Conservation (phyloP, 1,139 yeast genomes). For the Schizosaccharomyces versatilis region DNA sequence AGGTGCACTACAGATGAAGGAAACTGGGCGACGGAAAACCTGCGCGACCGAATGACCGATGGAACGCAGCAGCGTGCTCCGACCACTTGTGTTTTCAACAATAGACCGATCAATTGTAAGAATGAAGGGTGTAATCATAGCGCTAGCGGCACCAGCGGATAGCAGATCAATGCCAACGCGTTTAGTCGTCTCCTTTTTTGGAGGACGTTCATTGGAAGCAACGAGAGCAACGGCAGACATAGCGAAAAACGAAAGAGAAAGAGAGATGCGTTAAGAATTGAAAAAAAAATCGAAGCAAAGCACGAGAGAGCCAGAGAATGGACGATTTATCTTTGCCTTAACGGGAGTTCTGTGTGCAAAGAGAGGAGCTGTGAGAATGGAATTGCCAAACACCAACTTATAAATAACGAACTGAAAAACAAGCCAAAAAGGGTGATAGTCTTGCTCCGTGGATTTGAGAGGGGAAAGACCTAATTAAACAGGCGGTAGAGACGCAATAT, state of each 20-base stretch:
- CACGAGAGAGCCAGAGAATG: neutral
- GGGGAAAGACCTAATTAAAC: too few relatives aligned
- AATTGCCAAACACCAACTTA: too few relatives aligned
- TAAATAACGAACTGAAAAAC: too few relatives aligned
- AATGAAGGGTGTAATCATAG: slow-evolving; percentile 7
- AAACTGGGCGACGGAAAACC: neutral
- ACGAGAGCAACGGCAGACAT: too few relatives aligned
- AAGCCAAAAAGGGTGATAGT: too few relatives aligned
- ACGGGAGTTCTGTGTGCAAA: neutral
- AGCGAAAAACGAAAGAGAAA: neutral
- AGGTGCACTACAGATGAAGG: slow-evolving; percentile 4
- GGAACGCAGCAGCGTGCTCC: slow-evolving; percentile 2
- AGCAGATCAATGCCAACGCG: slow-evolving; percentile 6
- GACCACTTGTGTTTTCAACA: slow-evolving; percentile 9
- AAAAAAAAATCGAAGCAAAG: neutral
- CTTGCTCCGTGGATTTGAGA: too few relatives aligned
- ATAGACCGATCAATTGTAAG: slow-evolving; percentile 8
- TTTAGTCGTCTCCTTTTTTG: neutral
- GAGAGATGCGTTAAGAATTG: neutral
- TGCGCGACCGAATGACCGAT: neutral
- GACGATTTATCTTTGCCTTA: neutral
- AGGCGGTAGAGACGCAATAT: too few relatives aligned
- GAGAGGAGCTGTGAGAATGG: too few relatives aligned
- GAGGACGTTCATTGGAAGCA: too few relatives aligned
- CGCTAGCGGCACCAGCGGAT: slow-evolving; percentile 7